These are phyloP conservation scores for Yamadazyma songkhlaensis DNA, from an alignment of 1,139 yeast species.

Conservation along the genomic window DNA sequence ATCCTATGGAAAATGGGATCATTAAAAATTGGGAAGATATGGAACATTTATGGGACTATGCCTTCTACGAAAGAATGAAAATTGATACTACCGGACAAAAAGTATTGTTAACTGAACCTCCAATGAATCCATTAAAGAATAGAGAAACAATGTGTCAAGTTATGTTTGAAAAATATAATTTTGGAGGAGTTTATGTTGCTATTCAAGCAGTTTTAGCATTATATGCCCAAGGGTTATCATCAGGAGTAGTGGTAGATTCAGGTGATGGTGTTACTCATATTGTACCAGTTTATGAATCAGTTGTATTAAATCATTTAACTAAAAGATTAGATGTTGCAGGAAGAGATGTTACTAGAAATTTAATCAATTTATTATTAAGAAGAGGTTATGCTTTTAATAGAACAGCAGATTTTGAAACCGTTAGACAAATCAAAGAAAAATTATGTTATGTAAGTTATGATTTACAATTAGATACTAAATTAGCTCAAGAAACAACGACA, in stretches of 20 bases:
- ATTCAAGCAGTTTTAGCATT: slow-evolving; percentile 97
- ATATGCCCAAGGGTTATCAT: slow-evolving; percentile 94
- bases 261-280: slow-evolving; percentile 89
- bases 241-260: slow-evolving; percentile 98
- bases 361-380: slow-evolving; percentile 84
- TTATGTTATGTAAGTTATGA: slow-evolving; percentile 94
- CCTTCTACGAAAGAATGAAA: slow-evolving; percentile 88
- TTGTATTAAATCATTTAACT: slow-evolving; percentile 89
- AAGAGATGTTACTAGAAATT: slow-evolving; percentile 92
- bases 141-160: slow-evolving; percentile 94
- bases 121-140: slow-evolving; percentile 93
- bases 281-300: slow-evolving; percentile 97
- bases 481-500: slow-evolving; percentile 92
- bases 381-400: slow-evolving; percentile 98
- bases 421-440: slow-evolving; percentile 95
- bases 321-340: slow-evolving; percentile 96
- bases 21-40: slow-evolving; percentile 98
- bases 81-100: slow-evolving; percentile 72
- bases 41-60: slow-evolving; percentile 98
- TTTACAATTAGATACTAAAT: slow-evolving; percentile 79
- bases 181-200: slow-evolving; percentile 96
- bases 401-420: slow-evolving; percentile 98
- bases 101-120: slow-evolving; percentile 91
- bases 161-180: slow-evolving; percentile 94
- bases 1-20: slow-evolving; percentile 99